These are phyloP conservation scores for Candida hispaniensis DNA, from an alignment of 805 yeast species.

Conservation along the genomic window DNA sequence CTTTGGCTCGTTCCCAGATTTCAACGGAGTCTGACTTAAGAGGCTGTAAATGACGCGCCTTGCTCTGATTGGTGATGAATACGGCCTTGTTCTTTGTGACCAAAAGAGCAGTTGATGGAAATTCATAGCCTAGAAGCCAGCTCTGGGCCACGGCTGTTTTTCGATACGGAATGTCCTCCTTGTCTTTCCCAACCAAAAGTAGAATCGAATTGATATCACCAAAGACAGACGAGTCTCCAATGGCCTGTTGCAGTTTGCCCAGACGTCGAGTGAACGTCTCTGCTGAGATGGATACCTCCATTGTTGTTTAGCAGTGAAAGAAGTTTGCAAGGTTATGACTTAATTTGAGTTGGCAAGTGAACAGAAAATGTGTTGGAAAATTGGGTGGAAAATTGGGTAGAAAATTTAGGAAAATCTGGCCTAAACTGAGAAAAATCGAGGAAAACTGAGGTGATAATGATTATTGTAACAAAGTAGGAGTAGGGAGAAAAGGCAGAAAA, in stretches of 20 bases:
- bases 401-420: too few species aligned
- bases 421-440: too few species aligned
- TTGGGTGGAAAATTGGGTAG: too few species aligned
- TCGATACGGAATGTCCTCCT: slow-evolving; percentile 81
- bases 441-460: too few species aligned
- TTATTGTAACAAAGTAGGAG: too few species aligned
- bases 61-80: slow-evolving; percentile 70
- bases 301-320: background rate
- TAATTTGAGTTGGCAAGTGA: too few species aligned
- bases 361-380: too few species aligned
- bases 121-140: slow-evolving; percentile 91
- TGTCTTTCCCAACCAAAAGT: slow-evolving; percentile 72
- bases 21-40: slow-evolving; percentile 38
- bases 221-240: slow-evolving; percentile 28
- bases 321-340: too few species aligned
- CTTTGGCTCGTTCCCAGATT: slow-evolving; percentile 72
- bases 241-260: slow-evolving; percentile 16
- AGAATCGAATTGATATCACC: slow-evolving; percentile 42
- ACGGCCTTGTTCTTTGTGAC: slow-evolving; percentile 49
- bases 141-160: slow-evolving; percentile 59
- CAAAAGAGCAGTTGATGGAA: slow-evolving; percentile 77
- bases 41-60: slow-evolving; percentile 65
- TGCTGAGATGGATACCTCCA: slow-evolving; percentile 15
- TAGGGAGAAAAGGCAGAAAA: too few species aligned
- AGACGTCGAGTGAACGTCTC: slow-evolving; percentile 6